Percentiles rank a stretch among this genome's conserved stretches.
These are phyloP conservation scores for Barnettozyma sucrosica DNA, from an alignment of 805 yeast genomes.

Conservation along the genomic window DNA sequence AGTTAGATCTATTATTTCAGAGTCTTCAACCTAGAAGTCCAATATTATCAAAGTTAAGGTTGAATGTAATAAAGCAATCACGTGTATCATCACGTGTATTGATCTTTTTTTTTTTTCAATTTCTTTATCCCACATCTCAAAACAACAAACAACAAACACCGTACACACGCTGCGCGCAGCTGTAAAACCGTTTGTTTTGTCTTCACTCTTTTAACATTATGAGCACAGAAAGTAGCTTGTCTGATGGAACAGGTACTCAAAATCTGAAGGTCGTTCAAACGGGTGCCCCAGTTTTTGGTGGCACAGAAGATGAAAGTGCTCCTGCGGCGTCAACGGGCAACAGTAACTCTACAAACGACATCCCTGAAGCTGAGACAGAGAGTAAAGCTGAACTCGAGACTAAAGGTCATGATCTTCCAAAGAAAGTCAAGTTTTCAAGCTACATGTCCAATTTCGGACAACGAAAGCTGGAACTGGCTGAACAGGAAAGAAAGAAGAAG, in stretches of 20 bases:
- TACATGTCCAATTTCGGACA: conserved; percentile 3
- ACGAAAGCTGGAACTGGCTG: conserved; percentile 8
- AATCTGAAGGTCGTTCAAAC: background rate
- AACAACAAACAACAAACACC: background rate
- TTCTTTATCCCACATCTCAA: background rate
- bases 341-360: background rate
- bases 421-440: conserved; percentile 1
- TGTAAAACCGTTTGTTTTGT: background rate
- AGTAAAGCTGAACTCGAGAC: background rate
- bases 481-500: conserved; percentile 12
- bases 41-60: too few species aligned
- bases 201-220: background rate
- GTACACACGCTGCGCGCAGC: background rate
- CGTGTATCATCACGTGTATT: background rate
- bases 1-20: too few species aligned
- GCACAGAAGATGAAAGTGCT: background rate
- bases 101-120: background rate
- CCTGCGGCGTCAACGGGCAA: background rate
- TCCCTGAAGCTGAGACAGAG: background rate
- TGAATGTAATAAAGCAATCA: background rate
- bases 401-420: background rate
- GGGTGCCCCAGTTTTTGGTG: background rate
- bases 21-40: too few species aligned
- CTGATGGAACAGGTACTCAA: background rate
- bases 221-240: background rate